Evolutionary conservation across 805 yeast genomes (phyloP), one percentile per base, ranked within the genome.

Genomic region (Lipomyces anomalus): DNA sequence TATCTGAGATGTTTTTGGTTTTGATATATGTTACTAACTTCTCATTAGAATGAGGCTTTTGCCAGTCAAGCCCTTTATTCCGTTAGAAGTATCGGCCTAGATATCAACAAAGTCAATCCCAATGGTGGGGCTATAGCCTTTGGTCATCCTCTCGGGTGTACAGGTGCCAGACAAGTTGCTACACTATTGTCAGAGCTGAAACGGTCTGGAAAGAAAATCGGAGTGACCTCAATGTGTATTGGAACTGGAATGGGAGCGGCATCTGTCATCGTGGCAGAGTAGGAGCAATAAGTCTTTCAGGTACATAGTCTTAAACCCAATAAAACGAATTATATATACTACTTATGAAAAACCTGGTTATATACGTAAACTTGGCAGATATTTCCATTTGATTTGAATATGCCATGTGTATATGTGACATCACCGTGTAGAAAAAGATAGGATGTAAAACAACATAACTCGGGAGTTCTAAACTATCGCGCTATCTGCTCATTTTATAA

Each of bases 191-290:
- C 89, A 59, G 90, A 87, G 70, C 74, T 89, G 60, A 68, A 81
- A 65, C 58, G 66, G 40, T 64, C 76, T 22, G 94, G 90, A 50
- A 80, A 88, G 70, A 66, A 67, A 63, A 68, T 88, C 54, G 97
- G 97, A 55, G 81, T 90, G 43, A 84, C 94, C 9, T 83, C 95
- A 53, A 90, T 90, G 97, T 90, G 97, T 72, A 81, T 90, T 55
- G 97, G 97, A 60, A 87, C 97, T 29, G 97, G 97, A 58, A 90
- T 89, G 95, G 97, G 97, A 55, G 96, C 97, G 28, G 97, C 97
- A 39, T 83, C 90, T 11, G 72, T 89, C 37, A 75, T 90, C 58
- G 74, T 86, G 36, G 82, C 75, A 60, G 97, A 90, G 71, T 87
- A 73, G 63, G n/a, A 13, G 43, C 11, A 17, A n/a, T 2, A 13